Conservation (phyloP, 345 rosid species). For the Gossypium longicalyx region DNA sequence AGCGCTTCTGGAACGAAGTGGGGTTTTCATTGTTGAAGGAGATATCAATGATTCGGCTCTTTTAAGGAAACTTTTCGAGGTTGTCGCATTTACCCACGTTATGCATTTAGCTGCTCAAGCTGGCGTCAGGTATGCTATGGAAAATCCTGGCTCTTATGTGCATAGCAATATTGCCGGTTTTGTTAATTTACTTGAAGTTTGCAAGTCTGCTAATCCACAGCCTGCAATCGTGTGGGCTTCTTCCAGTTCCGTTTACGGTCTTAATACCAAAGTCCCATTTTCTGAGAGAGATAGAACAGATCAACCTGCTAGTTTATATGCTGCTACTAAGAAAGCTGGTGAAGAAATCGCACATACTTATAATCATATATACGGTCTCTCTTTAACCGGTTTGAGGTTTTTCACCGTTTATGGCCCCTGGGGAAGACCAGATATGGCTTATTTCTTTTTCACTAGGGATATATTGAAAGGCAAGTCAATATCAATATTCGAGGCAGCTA, state of each 20-base stretch:
- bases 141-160: conserved; percentile 79
- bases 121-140: conserved; percentile 88
- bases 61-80: conserved; percentile 64
- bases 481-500: conserved; percentile 59
- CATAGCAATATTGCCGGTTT: conserved; percentile 87
- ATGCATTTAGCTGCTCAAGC: conserved; percentile 96
- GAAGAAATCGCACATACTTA: conserved; percentile 95
- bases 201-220: conserved; percentile 70
- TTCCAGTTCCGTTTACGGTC: conserved; percentile 85
- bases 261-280: conserved; percentile 79
- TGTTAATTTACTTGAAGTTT: conserved; percentile 73
- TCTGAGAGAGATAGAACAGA: conserved; percentile 82
- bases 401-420: conserved; percentile 93
- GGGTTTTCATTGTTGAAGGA: conserved; percentile 80
- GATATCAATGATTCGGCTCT: conserved; percentile 76
- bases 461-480: conserved; percentile 68
- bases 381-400: conserved; percentile 76
- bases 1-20: conserved; percentile 68
- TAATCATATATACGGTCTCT: conserved; percentile 81
- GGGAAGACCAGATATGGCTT: conserved; percentile 98
- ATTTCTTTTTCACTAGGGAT: conserved; percentile 83
- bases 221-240: conserved; percentile 89
- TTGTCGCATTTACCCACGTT: conserved; percentile 77
- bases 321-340: conserved; percentile 91
- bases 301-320: conserved; percentile 88